phyloP scores from a whole-genome alignment of 2,329 filamentous ascomycete genomes.

The Ophiostoma fasciatum region DNA sequence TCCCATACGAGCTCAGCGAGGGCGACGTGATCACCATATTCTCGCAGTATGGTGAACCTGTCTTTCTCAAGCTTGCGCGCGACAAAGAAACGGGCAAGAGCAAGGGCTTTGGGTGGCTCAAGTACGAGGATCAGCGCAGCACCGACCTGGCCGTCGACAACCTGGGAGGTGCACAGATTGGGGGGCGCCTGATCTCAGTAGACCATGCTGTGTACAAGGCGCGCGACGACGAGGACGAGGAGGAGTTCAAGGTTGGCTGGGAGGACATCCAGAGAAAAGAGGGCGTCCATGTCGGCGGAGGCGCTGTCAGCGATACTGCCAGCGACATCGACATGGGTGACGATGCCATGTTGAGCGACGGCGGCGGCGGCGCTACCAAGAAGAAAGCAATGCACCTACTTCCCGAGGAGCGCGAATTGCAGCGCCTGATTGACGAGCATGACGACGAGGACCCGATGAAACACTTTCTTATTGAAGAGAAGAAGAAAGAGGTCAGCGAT shows the following conservation, averaged over 20 bases:
- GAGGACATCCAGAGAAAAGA: slow-evolving; percentile 41
- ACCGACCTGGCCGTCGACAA: slow-evolving; percentile 96
- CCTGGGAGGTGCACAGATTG: slow-evolving; percentile 69
- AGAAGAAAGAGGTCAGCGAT: slow-evolving; percentile 71
- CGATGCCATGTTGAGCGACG: no score
- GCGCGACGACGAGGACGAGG: slow-evolving; percentile 60
- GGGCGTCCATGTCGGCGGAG: slow-evolving; percentile 22
- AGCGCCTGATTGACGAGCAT: slow-evolving; percentile 58
- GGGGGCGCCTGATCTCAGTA: slow-evolving; percentile 68
- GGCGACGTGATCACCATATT: slow-evolving; percentile 95
- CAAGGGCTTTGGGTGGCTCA: slow-evolving; percentile 87
- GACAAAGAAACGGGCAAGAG: slow-evolving; percentile 96
- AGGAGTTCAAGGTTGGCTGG: slow-evolving; percentile 44
- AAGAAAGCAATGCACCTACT: slow-evolving; percentile 41
- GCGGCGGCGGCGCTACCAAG: not conserved
- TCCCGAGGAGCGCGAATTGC: slow-evolving; percentile 69
- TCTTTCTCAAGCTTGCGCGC: slow-evolving; percentile 79
- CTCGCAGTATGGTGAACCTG: slow-evolving; percentile 90
- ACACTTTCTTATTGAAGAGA: slow-evolving; percentile 73
- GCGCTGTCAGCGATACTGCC: no score
- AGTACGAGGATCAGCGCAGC: slow-evolving; percentile 95
- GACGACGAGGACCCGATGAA: slow-evolving; percentile 99
- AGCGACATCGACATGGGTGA: slow-evolving; percentile 30
- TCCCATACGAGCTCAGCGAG: slow-evolving; percentile 85
- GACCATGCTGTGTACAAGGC: slow-evolving; percentile 89